These are phyloP conservation scores for Lactuca saligna DNA, from an alignment of 129 eudicot genomes.

Conservation along the genomic window DNA sequence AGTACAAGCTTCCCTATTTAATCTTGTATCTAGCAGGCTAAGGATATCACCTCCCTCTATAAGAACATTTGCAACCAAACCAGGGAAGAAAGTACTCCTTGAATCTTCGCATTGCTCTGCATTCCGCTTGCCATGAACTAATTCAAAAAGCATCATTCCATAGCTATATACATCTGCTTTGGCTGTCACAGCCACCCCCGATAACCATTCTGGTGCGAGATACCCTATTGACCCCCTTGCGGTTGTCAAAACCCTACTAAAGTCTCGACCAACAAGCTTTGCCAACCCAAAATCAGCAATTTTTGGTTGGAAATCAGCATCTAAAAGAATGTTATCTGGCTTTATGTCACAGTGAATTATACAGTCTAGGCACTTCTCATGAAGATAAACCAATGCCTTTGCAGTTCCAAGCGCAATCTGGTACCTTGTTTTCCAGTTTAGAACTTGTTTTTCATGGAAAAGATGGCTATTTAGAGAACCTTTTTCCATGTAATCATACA, in stretches of 20 bases:
- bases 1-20: slow-evolving; percentile 48
- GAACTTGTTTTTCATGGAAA: slow-evolving; percentile 32
- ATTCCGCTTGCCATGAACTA: slow-evolving; percentile 61
- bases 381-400: slow-evolving; percentile 68
- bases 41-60: slow-evolving; percentile 62
- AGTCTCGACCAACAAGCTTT: slow-evolving; percentile 73
- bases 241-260: slow-evolving; percentile 67
- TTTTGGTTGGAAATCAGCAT: slow-evolving; percentile 50
- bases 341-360: slow-evolving; percentile 78
- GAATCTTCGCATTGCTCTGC: slow-evolving; percentile 35
- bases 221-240: slow-evolving; percentile 70
- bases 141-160: slow-evolving; percentile 75
- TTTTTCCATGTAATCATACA: slow-evolving; percentile 63
- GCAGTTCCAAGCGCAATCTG: slow-evolving; percentile 68
- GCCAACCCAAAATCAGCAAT: slow-evolving; percentile 84
- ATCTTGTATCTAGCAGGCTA: slow-evolving; percentile 50
- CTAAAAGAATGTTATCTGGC: slow-evolving; percentile 75
- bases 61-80: slow-evolving; percentile 42
- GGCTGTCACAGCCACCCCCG: slow-evolving; percentile 58
- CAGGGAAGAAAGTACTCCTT: slow-evolving; percentile 52
- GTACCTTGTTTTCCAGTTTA: slow-evolving; percentile 65
- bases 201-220: slow-evolving; percentile 81
- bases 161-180: slow-evolving; percentile 84
- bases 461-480: slow-evolving; percentile 65
- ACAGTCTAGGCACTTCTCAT: slow-evolving; percentile 70